Evolutionary conservation across 2,329 filamentous ascomycete genomes (phyloP).

Genomic region (Curvularia eragrostidis): DNA sequence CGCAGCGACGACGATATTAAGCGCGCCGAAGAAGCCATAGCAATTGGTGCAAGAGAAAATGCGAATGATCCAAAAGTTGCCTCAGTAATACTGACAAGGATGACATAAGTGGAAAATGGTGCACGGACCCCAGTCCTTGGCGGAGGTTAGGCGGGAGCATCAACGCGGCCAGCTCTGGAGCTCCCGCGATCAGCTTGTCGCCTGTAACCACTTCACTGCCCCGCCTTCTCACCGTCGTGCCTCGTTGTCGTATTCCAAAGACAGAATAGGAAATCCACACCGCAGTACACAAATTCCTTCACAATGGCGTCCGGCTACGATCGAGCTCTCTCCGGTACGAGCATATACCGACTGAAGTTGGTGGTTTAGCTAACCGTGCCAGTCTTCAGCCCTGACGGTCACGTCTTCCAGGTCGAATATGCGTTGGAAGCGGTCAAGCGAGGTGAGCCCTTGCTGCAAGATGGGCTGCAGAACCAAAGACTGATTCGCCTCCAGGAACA

Average conservation of each 20-base stretch:
- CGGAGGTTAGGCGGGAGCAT: constrained; percentile 46
- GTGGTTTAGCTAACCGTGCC: constrained; percentile 40
- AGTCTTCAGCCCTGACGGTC: constrained; percentile 99
- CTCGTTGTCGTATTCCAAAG: constrained; percentile 7
- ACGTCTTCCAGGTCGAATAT: constrained; percentile 99
- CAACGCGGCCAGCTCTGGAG: constrained; percentile 50
- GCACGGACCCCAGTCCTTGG: constrained; percentile 42
- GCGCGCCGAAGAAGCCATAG: constrained; percentile 47
- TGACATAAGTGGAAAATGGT: constrained; percentile 36
- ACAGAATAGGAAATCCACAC: constrained; percentile 1
- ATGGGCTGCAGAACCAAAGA: background rate
- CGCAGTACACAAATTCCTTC: constrained; percentile 10
- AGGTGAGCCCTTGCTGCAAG: constrained; percentile 63
- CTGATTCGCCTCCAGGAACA: constrained; percentile 68
- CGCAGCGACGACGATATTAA: constrained; percentile 44
- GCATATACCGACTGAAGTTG: constrained; percentile 31
- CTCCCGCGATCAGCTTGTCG: constrained; percentile 37
- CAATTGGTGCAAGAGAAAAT: constrained; percentile 24
- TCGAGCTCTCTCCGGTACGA: constrained; percentile 95
- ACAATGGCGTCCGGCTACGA: constrained; percentile 95
- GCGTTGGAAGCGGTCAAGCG: constrained; percentile 97
- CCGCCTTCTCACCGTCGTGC: constrained; percentile 12
- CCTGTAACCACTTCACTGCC: constrained; percentile 23
- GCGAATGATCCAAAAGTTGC: constrained; percentile 19
- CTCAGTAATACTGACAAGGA: constrained; percentile 26